Evolutionary conservation across 257 asterid species (phyloP).

Genomic region (Solanum gracilifrons): DNA sequence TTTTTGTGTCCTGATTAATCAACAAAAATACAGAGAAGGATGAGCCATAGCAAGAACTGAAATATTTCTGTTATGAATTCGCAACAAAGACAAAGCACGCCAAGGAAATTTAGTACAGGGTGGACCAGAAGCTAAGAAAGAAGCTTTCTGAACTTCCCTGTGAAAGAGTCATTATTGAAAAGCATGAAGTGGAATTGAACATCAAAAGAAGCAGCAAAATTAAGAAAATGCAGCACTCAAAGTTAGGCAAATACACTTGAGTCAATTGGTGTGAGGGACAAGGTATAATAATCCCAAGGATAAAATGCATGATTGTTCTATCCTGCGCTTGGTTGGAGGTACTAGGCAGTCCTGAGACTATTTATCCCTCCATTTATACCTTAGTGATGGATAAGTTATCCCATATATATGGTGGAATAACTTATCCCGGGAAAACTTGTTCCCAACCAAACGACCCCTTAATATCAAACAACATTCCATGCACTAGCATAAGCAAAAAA

Average conservation of each 20-base stretch:
- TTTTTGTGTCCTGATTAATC: slow-evolving; percentile 21
- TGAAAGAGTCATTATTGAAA: neutral
- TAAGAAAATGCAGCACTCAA: neutral
- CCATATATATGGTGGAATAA: too few relatives aligned
- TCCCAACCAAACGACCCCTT: too few relatives aligned
- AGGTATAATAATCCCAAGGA: too few relatives aligned
- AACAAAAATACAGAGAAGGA: neutral
- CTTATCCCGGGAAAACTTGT: too few relatives aligned
- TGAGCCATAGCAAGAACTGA: neutral
- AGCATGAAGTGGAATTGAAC: neutral
- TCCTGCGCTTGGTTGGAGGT: too few relatives aligned
- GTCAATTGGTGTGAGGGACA: too few relatives aligned
- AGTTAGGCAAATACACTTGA: neutral
- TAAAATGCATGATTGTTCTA: too few relatives aligned
- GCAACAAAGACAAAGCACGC: neutral
- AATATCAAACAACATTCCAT: neutral
- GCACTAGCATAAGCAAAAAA: neutral
- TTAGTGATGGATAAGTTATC: too few relatives aligned
- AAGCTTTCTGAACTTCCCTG: neutral
- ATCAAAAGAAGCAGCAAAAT: neutral
- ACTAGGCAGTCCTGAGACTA: too few relatives aligned
- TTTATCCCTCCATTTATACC: too few relatives aligned
- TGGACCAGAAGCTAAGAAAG: neutral
- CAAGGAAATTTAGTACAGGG: neutral
- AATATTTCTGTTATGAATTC: neutral